Evolutionary conservation across 2,329 filamentous ascomycete species (phyloP), one percentile per base, ranked within the genome.

Genomic region (Thelonectria discophora): DNA sequence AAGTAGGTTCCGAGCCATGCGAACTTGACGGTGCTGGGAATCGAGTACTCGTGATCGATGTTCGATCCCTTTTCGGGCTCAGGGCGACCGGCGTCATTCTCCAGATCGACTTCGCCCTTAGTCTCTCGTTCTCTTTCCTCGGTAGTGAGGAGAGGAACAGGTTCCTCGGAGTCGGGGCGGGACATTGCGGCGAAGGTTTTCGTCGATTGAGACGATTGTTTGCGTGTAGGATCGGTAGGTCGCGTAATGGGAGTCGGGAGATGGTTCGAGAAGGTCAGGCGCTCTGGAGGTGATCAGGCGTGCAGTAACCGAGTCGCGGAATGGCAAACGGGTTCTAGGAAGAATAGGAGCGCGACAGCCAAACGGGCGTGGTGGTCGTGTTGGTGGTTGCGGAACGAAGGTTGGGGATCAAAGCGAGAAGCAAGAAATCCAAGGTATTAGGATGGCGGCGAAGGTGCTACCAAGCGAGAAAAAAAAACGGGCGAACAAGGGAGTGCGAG

Each of bases 1-100:
- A 86, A 86, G 72, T 86, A 86, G 58, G 80, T 77, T 27, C 79
- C 80, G 30, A 84, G 73, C 79, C 81, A 83, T 54, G 79, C 76
- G 64, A 83, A 81, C 73, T 83, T 83, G 72, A 80, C 76, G 34
- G 76, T 76, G 61, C 76, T 77, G 48, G 79, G 74, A 42, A 80
- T 77, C 7, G 77, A 77, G 71, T 82, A 82, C 73, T 82, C 80
- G 63, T 78, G 77, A 32, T 79, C 78, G 58, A 80, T 69, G 64
- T 79, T 79, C 20, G 76, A 68, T 54, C 69, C 68, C 56, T 72
- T 72, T 34, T 68, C 55, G n/a, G 69, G 58, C 30, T 76, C 74
- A 48, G 62, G 55, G 48, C 66, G 69, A 34, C 67, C 72, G 27
- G 70, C 68, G 27, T 72, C 70, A 60, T 69, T 69, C 64, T 79